phyloP scores from a whole-genome alignment of 2,329 filamentous ascomycete genomes.

The Trichoderma sp. region DNA sequence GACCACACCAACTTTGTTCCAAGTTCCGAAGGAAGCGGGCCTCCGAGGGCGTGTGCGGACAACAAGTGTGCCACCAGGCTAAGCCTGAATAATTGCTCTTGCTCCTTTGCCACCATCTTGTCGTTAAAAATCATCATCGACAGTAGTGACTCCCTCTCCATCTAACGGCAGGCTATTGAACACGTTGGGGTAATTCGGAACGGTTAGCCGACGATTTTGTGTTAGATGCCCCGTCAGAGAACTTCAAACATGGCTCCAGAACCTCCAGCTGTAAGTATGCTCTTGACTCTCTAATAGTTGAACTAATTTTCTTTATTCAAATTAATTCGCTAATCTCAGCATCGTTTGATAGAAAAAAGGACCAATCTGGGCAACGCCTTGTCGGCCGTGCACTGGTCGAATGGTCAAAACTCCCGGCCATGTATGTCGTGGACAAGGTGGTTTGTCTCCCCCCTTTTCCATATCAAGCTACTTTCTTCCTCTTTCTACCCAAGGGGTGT shows the following conservation, averaged over 20 bases:
- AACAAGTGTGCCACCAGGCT: constrained; percentile 2
- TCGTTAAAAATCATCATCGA: background rate
- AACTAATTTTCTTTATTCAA: background rate
- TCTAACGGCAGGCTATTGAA: background rate
- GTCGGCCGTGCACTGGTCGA: constrained; percentile 20
- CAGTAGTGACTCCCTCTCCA: background rate
- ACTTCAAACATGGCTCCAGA: background rate
- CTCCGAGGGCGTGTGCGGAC: background rate
- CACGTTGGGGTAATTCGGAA: background rate
- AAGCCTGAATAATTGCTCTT: background rate
- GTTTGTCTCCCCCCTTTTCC: background rate
- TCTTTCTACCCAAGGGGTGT: background rate
- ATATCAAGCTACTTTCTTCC: background rate
- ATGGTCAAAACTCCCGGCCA: constrained; percentile 21
- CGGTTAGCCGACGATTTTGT: background rate
- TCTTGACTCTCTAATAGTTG: background rate
- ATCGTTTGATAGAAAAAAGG: constrained; percentile 9
- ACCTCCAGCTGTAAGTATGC: constrained; percentile 14
- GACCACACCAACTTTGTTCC: background rate
- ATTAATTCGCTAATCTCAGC: background rate
- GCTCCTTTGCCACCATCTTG: background rate
- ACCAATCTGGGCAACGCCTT: constrained; percentile 20
- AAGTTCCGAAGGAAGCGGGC: background rate
- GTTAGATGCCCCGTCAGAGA: constrained; percentile 19
- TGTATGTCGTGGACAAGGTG: constrained; percentile 20